These are phyloP conservation scores for Pseudogymnoascus sp. DNA, from an alignment of 2,329 filamentous ascomycete genomes.

Conservation along the genomic window DNA sequence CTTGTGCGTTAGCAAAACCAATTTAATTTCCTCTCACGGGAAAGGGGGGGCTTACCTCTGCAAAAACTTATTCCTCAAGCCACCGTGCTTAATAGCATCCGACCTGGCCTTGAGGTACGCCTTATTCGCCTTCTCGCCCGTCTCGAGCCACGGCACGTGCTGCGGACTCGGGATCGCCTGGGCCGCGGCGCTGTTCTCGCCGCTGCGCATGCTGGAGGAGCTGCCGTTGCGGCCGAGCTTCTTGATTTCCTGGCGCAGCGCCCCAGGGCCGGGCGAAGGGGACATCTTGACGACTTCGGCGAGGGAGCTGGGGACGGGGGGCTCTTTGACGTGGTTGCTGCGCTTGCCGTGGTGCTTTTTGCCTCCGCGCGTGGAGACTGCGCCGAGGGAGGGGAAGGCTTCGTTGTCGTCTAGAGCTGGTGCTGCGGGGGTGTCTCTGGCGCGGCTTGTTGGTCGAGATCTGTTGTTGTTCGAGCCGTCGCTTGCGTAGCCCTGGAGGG, in stretches of 20 bases:
- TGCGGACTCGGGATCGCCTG: constrained; percentile 80
- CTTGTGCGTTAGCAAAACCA: constrained; percentile 13
- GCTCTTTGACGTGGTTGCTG: constrained; percentile 67
- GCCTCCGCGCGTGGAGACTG: constrained; percentile 61
- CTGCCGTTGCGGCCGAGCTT: constrained; percentile 56
- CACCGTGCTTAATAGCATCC: constrained; percentile 95
- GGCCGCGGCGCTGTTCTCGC: constrained; percentile 72
- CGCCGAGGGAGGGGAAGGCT: constrained; percentile 83
- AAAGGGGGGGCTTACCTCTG: constrained; percentile 57
- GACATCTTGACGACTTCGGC: constrained; percentile 95
- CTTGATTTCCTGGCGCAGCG: constrained; percentile 50
- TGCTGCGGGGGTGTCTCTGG: constrained; percentile 55
- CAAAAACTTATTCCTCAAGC: constrained; percentile 90
- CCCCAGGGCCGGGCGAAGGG: constrained; percentile 64
- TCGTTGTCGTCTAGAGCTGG: constrained; percentile 87
- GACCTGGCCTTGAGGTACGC: constrained; percentile 90
- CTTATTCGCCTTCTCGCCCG: constrained; percentile 81
- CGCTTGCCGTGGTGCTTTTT: constrained; percentile 94
- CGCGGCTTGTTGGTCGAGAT: constrained; percentile 76
- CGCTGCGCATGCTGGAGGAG: constrained; percentile 52
- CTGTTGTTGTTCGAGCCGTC: constrained; percentile 56
- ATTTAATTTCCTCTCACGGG: neutral
- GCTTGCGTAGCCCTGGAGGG: constrained; percentile 45
- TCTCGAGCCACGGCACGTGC: constrained; percentile 94
- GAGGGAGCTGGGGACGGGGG: constrained; percentile 60